phyloP scores from a whole-genome alignment of 345 rosid species.

The Pistacia integerrima region DNA sequence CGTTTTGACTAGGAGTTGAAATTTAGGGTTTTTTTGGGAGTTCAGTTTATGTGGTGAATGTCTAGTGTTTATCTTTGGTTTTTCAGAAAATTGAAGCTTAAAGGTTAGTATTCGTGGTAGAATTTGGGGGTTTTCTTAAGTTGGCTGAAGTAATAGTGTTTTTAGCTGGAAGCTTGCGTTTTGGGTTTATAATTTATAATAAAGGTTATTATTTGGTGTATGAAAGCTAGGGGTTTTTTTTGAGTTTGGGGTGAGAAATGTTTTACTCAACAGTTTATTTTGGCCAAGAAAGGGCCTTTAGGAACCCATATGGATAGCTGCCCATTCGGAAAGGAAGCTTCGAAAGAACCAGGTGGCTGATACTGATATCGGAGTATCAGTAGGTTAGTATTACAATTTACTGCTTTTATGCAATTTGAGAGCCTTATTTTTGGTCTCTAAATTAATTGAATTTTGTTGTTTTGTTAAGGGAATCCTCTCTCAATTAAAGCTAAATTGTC shows the following conservation, averaged over 20 bases:
- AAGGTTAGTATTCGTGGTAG: slow-evolving; percentile 2
- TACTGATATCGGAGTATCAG: slow-evolving; percentile 98
- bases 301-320: slow-evolving; percentile 99
- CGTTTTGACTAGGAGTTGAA: background rate
- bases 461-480: background rate
- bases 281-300: slow-evolving; percentile 99
- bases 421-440: background rate
- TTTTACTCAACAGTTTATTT: slow-evolving; percentile 96
- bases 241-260: slow-evolving; percentile 47
- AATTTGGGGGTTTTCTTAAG: slow-evolving; percentile 6
- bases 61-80: background rate
- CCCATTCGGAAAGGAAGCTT: slow-evolving; percentile 98
- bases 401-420: background rate
- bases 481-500: background rate
- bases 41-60: slow-evolving; percentile 10
- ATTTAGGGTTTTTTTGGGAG: slow-evolving; percentile 15
- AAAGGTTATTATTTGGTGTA: slow-evolving; percentile 30
- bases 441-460: background rate
- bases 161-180: background rate
- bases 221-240: slow-evolving; percentile 31
- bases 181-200: slow-evolving; percentile 1
- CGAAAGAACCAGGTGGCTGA: slow-evolving; percentile 99
- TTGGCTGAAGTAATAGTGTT: background rate
- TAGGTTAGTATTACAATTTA: slow-evolving; percentile 59
- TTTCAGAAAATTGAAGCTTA: background rate